phyloP scores from a whole-genome alignment of 768 basidiomycete genomes.

The Lactarius hatsudake region DNA sequence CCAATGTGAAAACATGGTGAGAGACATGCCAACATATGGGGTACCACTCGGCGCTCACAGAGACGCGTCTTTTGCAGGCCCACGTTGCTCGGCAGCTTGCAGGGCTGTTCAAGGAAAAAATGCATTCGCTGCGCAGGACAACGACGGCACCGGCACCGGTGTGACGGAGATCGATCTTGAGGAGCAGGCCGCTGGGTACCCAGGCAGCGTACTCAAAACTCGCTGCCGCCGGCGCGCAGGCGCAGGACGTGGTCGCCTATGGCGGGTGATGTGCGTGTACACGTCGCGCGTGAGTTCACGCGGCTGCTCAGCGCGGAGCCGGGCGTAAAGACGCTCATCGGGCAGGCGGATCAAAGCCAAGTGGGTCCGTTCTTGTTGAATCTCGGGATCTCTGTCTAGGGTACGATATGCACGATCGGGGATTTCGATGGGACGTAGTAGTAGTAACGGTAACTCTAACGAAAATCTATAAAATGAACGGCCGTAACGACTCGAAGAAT shows the following conservation, averaged over 20 bases:
- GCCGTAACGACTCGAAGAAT: background rate
- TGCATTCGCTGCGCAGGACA: slow-evolving; percentile 53
- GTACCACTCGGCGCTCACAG: background rate
- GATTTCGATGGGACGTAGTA: no score
- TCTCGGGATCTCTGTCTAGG: slow-evolving; percentile 36
- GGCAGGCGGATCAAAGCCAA: slow-evolving; percentile 26
- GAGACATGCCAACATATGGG: slow-evolving; percentile 20
- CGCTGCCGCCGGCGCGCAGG: slow-evolving; percentile 67
- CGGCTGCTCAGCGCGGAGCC: slow-evolving; percentile 24
- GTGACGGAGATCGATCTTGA: slow-evolving; percentile 84
- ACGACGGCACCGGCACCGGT: slow-evolving; percentile 51
- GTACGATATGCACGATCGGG: background rate
- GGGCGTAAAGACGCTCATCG: slow-evolving; percentile 30
- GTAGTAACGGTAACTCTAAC: background rate
- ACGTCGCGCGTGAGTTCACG: slow-evolving; percentile 45
- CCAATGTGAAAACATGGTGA: slow-evolving; percentile 65
- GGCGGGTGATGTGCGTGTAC: slow-evolving; percentile 55
- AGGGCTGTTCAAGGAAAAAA: slow-evolving; percentile 75
- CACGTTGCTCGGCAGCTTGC: slow-evolving; percentile 63
- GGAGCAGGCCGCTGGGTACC: slow-evolving; percentile 85
- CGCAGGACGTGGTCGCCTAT: slow-evolving; percentile 60
- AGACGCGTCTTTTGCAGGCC: slow-evolving; percentile 50
- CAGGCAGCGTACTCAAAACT: slow-evolving; percentile 92
- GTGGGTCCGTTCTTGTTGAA: slow-evolving; percentile 35
- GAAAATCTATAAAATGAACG: background rate